Evolutionary conservation across 2,329 filamentous ascomycete species (phyloP).

Genomic region (Immersiporthe knoxdaviesiana): DNA sequence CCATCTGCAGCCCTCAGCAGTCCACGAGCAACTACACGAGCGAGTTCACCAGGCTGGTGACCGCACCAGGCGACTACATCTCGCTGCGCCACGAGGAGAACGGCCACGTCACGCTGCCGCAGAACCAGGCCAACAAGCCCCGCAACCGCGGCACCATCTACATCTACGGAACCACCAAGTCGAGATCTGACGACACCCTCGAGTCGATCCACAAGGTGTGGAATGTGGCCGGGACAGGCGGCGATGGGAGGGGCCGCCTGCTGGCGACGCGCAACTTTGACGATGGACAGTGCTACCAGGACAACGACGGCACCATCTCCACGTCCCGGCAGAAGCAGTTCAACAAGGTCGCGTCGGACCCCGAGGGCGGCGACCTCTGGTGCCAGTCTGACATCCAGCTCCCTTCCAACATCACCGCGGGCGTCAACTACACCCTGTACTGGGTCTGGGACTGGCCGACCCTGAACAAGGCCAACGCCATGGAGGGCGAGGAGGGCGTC

Average conservation of each 20-base stretch:
- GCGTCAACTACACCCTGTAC: slow-evolving; percentile 77
- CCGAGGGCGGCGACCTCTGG: slow-evolving; percentile 64
- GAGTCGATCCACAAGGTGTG: slow-evolving; percentile 69
- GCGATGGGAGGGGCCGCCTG: slow-evolving; percentile 75
- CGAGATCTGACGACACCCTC: slow-evolving; percentile 49
- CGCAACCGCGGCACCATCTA: slow-evolving; percentile 71
- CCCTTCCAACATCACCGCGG: slow-evolving; percentile 64
- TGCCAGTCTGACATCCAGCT: slow-evolving; percentile 84
- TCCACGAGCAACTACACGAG: slow-evolving; percentile 59
- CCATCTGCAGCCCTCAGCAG: slow-evolving; percentile 68
- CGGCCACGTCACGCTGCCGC: slow-evolving; percentile 69
- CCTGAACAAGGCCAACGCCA: slow-evolving; percentile 43
- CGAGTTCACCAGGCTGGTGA: slow-evolving; percentile 65
- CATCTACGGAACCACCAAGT: slow-evolving; percentile 71
- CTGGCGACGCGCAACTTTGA: slow-evolving; percentile 82
- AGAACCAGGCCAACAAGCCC: slow-evolving; percentile 62
- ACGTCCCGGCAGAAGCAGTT: slow-evolving; percentile 60
- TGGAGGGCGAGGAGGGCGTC: slow-evolving; percentile 39
- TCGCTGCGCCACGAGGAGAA: slow-evolving; percentile 75
- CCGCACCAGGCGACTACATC: slow-evolving; percentile 63
- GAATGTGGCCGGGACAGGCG: slow-evolving; percentile 80
- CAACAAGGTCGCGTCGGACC: slow-evolving; percentile 52
- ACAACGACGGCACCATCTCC: slow-evolving; percentile 65
- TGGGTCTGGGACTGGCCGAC: slow-evolving; percentile 97
- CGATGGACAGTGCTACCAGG: slow-evolving; percentile 87